Conservation (phyloP, 108 stramenopile species). For the Nitzschia palea region DNA sequence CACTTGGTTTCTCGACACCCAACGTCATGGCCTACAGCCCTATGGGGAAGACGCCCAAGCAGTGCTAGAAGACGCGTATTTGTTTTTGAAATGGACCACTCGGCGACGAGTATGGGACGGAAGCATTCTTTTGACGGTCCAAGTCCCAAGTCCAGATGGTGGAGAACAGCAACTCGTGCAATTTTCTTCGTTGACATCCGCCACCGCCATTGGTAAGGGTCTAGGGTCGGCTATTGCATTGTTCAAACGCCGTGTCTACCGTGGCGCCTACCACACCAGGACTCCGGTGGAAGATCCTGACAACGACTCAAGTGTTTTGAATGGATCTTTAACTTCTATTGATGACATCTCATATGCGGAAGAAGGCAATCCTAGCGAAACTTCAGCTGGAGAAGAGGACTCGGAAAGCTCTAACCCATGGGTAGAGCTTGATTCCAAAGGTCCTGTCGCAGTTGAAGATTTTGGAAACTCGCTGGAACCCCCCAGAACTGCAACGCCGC, state of each 20-base stretch:
- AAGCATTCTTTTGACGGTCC: conserved; percentile 46
- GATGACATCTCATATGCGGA: not conserved
- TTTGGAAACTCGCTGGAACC: not conserved
- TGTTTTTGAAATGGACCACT: conserved; percentile 60
- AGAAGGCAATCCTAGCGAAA: not conserved
- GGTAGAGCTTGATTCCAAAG: not conserved
- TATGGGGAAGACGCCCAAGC: conserved; percentile 54
- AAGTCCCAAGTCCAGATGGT: conserved; percentile 61
- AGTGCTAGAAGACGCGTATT: conserved; percentile 66
- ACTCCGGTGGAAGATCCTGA: conserved; percentile 1
- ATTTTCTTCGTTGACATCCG: conserved; percentile 52
- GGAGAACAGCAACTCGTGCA: conserved; percentile 56
- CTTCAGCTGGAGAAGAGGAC: not conserved
- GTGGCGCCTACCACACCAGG: conserved; percentile 40
- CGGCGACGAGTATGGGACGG: conserved; percentile 1
- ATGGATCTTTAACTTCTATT: not conserved
- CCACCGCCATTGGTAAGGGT: conserved; percentile 62
- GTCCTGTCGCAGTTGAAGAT: not conserved
- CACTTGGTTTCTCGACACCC: conserved; percentile 64
- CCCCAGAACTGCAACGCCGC: not conserved
- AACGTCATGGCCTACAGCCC: conserved; percentile 61
- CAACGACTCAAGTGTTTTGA: not conserved
- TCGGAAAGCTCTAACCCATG: not conserved
- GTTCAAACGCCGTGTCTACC: conserved; percentile 67
- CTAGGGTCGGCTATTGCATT: conserved; percentile 55